Evolutionary conservation across 208 protist genomes (phyloP), one percentile per base, ranked within the genome.

Genomic region (Trypanosoma theileri): DNA sequence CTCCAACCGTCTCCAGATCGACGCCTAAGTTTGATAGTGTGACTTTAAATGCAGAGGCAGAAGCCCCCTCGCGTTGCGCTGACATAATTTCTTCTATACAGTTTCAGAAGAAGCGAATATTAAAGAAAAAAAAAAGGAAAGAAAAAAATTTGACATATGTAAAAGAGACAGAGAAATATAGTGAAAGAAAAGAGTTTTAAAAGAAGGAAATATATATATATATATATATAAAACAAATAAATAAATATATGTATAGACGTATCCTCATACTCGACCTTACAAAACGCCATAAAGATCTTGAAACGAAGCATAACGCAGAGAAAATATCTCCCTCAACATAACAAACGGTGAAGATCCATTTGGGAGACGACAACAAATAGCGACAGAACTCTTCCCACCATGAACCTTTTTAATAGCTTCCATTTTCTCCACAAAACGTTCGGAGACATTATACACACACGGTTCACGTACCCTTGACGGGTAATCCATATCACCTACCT

Each of bases 381-480:
- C 76, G 0, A 94, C 73, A 0, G 86, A 86, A 46, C 84, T 60
- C 7, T 1, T 28, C 0, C 82, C 85, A 1, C 13, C 9, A 59
- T 73, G 42, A 24, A 41, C 41, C 19, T 61, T 61, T 35, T 62
- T 48, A 40, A 87, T 64, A 4, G 57, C 17, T 48, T 77, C 26
- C 83, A 96, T 87, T 21, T 78, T 79, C 66, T 91, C 83, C 10
- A 75, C 67, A 71, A 94, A 90, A 4, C 84, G 80, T 57, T 94
- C 86, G 10, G 86, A 91, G 12, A 92, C 77, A 61, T 96, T 96
- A 69, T 85, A 91, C 3, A 75, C 65, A n/a, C 78, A 85, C 3
- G 91, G 91, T 73, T 94, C 77, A 2, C 91, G 79, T 58, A 93
- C 79, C 13, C 91, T 73, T 24, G 63, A 42, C 6, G 64, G 44